These are phyloP conservation scores for Coemansia reversa DNA, from an alignment of 192 early-diverging fungal species.

Conservation along the genomic window DNA sequence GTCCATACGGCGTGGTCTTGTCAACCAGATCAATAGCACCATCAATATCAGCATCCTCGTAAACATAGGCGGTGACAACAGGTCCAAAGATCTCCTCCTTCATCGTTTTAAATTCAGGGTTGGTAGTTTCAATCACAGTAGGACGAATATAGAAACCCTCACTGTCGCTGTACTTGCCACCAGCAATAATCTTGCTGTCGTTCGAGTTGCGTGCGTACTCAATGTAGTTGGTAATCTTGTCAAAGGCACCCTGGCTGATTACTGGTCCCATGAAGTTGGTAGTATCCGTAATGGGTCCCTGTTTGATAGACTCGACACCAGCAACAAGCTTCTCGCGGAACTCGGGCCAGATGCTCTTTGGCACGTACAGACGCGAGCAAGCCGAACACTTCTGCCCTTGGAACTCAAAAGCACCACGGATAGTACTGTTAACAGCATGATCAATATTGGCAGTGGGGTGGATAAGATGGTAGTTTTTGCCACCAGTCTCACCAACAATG, in stretches of 20 bases:
- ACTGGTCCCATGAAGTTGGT: slow-evolving; percentile 85
- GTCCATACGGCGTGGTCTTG: slow-evolving; percentile 78
- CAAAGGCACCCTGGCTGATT: slow-evolving; percentile 90
- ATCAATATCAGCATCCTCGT: slow-evolving; percentile 78
- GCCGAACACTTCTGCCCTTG: slow-evolving; percentile 99
- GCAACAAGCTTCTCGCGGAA: slow-evolving; percentile 67
- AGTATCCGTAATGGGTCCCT: slow-evolving; percentile 83
- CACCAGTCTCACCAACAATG: slow-evolving; percentile 98
- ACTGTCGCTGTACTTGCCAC: slow-evolving; percentile 83
- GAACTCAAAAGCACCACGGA: slow-evolving; percentile 94
- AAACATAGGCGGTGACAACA: slow-evolving; percentile 89
- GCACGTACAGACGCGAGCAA: slow-evolving; percentile 87
- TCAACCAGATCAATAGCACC: slow-evolving; percentile 72
- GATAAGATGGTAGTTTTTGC: slow-evolving; percentile 98
- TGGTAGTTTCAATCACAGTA: slow-evolving; percentile 83
- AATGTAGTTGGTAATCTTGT: slow-evolving; percentile 92
- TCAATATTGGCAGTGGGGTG: slow-evolving; percentile 73
- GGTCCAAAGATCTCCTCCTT: slow-evolving; percentile 98
- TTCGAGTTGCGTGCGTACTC: slow-evolving; percentile 71
- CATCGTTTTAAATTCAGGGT: slow-evolving; percentile 82
- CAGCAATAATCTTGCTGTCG: slow-evolving; percentile 82
- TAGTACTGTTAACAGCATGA: slow-evolving; percentile 83
- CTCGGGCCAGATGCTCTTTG: slow-evolving; percentile 75
- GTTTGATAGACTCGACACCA: slow-evolving; percentile 74
- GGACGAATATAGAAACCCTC: slow-evolving; percentile 91